A percentile compares a stretch with the other conserved stretches of the same genome.
phyloP scores from a whole-genome alignment of 2,329 filamentous ascomycete species.

The Lasiodiplodia theobromae region DNA sequence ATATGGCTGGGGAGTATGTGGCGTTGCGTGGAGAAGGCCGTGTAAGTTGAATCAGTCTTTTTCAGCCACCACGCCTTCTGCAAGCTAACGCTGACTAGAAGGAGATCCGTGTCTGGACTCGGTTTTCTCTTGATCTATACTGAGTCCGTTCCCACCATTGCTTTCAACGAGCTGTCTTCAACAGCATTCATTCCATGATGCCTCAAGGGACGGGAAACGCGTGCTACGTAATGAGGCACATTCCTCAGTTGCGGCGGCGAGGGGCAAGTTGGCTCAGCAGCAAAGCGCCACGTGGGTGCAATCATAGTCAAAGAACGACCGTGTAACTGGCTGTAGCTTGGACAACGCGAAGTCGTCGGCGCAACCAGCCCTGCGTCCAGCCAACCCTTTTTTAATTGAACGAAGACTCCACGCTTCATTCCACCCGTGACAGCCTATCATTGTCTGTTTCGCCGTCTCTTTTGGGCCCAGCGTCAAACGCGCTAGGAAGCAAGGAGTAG shows the following conservation, averaged over 20 bases:
- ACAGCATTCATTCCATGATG: neutral
- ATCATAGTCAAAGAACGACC: neutral
- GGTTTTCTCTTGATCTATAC: neutral
- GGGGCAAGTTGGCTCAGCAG: neutral
- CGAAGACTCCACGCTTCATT: neutral
- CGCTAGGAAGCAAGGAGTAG: slow-evolving; percentile 23
- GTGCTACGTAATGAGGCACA: neutral
- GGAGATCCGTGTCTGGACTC: neutral
- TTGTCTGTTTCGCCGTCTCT: neutral
- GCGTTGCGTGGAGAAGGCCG: neutral
- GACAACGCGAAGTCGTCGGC: neutral
- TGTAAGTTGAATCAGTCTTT: neutral
- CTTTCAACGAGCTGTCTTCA: neutral
- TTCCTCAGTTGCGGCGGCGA: slow-evolving; percentile 11
- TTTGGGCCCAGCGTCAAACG: neutral
- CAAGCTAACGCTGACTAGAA: neutral
- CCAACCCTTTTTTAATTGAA: neutral
- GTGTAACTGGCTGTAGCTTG: neutral
- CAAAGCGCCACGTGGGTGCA: slow-evolving; percentile 11
- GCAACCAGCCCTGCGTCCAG: neutral
- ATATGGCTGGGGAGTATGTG: neutral
- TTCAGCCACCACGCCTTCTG: neutral
- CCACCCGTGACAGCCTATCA: neutral
- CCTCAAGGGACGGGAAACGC: neutral
- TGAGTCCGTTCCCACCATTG: neutral